A percentile compares a stretch with the other conserved stretches of the same genome.
Conservation (phyloP, 768 basidiomycete species). For the Harrya chromipes region DNA sequence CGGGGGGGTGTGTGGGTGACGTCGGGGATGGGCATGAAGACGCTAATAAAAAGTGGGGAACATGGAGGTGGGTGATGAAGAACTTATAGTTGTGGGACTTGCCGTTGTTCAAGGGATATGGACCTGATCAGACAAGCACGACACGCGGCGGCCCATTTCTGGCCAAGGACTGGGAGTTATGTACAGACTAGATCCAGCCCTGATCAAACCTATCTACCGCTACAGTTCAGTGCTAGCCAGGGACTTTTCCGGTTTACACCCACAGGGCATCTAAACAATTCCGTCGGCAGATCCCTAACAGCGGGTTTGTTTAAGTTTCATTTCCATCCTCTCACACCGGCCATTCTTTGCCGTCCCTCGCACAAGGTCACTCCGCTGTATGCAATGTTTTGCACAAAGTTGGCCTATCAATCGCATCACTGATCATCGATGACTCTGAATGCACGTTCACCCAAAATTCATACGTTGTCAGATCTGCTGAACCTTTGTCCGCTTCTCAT, state of each 20-base stretch:
- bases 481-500: neutral
- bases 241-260: no score
- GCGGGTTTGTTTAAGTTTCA: conserved; percentile 30
- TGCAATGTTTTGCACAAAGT: no score
- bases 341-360: conserved; percentile 17
- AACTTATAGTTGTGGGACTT: conserved; percentile 28
- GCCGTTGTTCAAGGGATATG: conserved; percentile 26
- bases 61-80: conserved; percentile 29
- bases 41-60: conserved; percentile 27
- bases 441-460: no score
- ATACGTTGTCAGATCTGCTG: no score
- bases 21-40: conserved; percentile 27
- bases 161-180: conserved; percentile 18
- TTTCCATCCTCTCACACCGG: conserved; percentile 34
- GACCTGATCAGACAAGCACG: conserved; percentile 22
- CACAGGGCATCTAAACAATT: conserved; percentile 12
- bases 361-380: conserved; percentile 1
- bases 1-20: conserved; percentile 17
- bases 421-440: no score
- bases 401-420: no score
- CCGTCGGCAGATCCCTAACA: conserved; percentile 24
- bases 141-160: conserved; percentile 27
- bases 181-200: conserved; percentile 16
- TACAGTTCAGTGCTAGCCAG: no score
- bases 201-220: no score